Evolutionary conservation across 2,329 filamentous ascomycete genomes (phyloP).

Genomic region (Pseudopyricularia cyperi): DNA sequence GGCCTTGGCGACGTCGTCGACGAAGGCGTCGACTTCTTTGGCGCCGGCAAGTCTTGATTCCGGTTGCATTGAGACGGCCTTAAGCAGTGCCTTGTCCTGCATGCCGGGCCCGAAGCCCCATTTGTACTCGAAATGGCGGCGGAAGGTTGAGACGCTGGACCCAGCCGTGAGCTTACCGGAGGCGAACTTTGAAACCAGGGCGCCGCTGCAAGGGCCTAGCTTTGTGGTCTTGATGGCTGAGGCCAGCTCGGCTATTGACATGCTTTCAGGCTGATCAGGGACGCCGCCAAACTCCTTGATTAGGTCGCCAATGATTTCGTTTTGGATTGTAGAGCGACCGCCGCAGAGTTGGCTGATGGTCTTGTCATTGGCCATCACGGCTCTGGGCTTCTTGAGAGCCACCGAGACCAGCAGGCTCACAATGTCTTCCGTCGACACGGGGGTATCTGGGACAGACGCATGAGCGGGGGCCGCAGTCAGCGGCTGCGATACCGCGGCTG

Average conservation of each 20-base stretch:
- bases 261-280: slow-evolving; percentile 25
- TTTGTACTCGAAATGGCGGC: not conserved
- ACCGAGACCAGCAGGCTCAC: slow-evolving; percentile 15
- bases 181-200: not conserved
- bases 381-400: slow-evolving; percentile 14
- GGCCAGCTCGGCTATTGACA: slow-evolving; percentile 17
- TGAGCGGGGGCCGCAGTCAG: not conserved
- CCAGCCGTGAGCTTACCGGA: not conserved
- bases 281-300: slow-evolving; percentile 23
- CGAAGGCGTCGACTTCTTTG: not conserved
- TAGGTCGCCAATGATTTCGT: slow-evolving; percentile 29
- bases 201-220: not conserved
- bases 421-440: slow-evolving; percentile 11
- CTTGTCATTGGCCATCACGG: slow-evolving; percentile 13
- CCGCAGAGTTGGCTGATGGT: slow-evolving; percentile 18
- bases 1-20: too few species aligned
- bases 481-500: too few species aligned
- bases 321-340: slow-evolving; percentile 28
- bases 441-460: not conserved
- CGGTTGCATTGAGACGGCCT: not conserved
- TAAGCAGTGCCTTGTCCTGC: not conserved
- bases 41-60: not conserved
- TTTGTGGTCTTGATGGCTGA: not conserved
- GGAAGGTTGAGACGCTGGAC: not conserved
- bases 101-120: not conserved